A percentile compares a stretch with the other conserved stretches of the same genome.
Conservation (phyloP, 2,329 filamentous ascomycete species). For the Gaeumannomyces sp. region DNA sequence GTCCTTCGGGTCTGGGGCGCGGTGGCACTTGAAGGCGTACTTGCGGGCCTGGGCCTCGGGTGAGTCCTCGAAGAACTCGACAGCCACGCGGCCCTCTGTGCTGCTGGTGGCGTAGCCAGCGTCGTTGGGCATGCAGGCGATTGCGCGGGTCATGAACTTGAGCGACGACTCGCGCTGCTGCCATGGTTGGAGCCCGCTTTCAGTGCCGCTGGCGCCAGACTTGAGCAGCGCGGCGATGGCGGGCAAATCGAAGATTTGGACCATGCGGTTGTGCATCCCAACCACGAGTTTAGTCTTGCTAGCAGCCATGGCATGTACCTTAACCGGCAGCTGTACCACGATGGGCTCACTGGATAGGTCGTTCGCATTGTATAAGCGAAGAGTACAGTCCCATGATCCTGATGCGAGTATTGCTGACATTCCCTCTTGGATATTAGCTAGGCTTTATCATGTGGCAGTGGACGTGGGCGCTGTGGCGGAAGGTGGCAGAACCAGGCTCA, state of each 20-base stretch:
- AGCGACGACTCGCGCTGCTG: constrained; percentile 89
- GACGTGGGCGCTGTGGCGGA: not conserved
- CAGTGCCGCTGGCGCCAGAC: constrained; percentile 28
- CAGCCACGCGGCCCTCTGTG: constrained; percentile 92
- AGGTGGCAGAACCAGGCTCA: constrained; percentile 10
- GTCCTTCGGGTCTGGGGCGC: constrained; percentile 60
- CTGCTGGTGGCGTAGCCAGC: constrained; percentile 86
- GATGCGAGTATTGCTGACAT: constrained; percentile 69
- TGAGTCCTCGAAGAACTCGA: constrained; percentile 95
- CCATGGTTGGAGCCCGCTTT: constrained; percentile 65
- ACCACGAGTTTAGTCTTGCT: constrained; percentile 80
- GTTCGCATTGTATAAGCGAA: constrained; percentile 72
- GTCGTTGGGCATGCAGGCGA: constrained; percentile 95
- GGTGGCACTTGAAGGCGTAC: constrained; percentile 98
- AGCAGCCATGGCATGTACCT: constrained; percentile 80
- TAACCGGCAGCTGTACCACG: constrained; percentile 68
- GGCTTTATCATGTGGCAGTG: not conserved
- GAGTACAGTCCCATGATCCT: constrained; percentile 86
- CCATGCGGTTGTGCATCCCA: constrained; percentile 88
- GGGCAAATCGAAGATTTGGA: constrained; percentile 88
- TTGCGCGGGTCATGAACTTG: constrained; percentile 90
- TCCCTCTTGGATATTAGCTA: not conserved
- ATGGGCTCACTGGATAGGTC: constrained; percentile 49
- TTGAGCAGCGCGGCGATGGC: constrained; percentile 52
- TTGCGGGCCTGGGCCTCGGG: constrained; percentile 83